Evolutionary conservation across 176 grass and related monocot genomes (phyloP).

Genomic region (Juncus effusus): DNA sequence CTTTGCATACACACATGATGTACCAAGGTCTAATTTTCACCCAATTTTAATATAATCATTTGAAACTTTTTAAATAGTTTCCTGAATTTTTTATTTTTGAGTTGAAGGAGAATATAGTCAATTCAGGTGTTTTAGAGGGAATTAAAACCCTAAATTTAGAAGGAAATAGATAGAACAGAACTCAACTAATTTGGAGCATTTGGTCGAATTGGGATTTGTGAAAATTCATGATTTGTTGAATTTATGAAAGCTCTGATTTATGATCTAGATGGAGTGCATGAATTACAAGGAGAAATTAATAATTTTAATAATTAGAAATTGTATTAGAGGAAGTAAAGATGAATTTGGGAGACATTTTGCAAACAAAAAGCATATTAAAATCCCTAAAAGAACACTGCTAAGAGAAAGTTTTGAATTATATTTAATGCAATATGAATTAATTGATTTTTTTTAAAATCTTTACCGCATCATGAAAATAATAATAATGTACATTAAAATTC

Average conservation of each 20-base stretch:
- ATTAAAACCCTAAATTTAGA: constrained; percentile 38
- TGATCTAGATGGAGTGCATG: constrained; percentile 59
- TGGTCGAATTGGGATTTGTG: constrained; percentile 50
- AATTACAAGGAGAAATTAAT: constrained; percentile 70
- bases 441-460: constrained; percentile 52
- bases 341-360: constrained; percentile 54
- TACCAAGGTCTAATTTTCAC: not conserved
- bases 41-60: constrained; percentile 11
- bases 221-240: constrained; percentile 56
- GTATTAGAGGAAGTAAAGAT: constrained; percentile 49
- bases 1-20: too few relatives aligned
- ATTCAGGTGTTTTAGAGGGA: constrained; percentile 67
- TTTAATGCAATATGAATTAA: constrained; percentile 60
- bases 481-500: constrained; percentile 37
- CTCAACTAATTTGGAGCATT: constrained; percentile 47
- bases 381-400: constrained; percentile 55
- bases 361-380: constrained; percentile 51
- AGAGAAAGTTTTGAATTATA: constrained; percentile 53
- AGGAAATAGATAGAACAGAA: constrained; percentile 44
- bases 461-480: constrained; percentile 43
- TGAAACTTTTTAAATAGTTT: constrained; percentile 21
- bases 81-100: constrained; percentile 30
- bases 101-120: constrained; percentile 76
- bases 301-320: constrained; percentile 62
- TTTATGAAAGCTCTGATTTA: constrained; percentile 37